Percentiles rank a stretch among this genome's conserved stretches.
Evolutionary conservation across 1,284 basidiomycete genomes (phyloP).

Genomic region (Pulchroboletus neoregius): DNA sequence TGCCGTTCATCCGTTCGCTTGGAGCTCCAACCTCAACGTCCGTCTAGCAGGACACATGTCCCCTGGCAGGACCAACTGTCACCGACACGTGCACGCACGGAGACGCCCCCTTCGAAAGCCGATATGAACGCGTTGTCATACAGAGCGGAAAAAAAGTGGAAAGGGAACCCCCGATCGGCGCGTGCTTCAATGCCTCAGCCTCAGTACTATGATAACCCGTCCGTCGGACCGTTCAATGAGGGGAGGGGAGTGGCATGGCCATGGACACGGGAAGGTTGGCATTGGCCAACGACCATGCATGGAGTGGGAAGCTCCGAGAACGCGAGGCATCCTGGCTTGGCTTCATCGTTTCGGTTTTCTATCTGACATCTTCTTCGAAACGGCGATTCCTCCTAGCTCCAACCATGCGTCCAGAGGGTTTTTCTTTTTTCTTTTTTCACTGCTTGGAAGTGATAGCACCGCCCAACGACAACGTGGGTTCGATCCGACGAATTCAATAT

Average conservation of each 20-base stretch:
- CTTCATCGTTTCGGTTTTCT: not conserved
- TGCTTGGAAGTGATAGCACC: no score
- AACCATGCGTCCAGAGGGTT: not conserved
- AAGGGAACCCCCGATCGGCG: not conserved
- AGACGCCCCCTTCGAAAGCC: not conserved
- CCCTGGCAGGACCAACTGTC: not conserved
- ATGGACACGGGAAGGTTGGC: no score
- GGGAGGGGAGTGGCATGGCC: no score
- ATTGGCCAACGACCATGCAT: not conserved
- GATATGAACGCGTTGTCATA: slow-evolving; percentile 2
- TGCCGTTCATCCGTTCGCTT: not conserved
- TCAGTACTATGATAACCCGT: no score
- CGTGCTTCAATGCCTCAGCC: not conserved
- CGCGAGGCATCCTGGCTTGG: not conserved
- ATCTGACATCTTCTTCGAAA: not conserved
- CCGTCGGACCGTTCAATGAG: no score
- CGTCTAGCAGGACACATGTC: not conserved
- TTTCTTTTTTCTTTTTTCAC: no score
- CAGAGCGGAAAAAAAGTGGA: slow-evolving; percentile 2
- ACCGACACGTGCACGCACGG: not conserved
- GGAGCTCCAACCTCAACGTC: not conserved
- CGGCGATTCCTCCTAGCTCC: not conserved
- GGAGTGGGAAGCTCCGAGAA: not conserved
- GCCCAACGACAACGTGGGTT: not conserved
- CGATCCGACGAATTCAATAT: not conserved